These are phyloP conservation scores for Septoria petroselini DNA, from an alignment of 2,329 filamentous ascomycete species.

Conservation along the genomic window DNA sequence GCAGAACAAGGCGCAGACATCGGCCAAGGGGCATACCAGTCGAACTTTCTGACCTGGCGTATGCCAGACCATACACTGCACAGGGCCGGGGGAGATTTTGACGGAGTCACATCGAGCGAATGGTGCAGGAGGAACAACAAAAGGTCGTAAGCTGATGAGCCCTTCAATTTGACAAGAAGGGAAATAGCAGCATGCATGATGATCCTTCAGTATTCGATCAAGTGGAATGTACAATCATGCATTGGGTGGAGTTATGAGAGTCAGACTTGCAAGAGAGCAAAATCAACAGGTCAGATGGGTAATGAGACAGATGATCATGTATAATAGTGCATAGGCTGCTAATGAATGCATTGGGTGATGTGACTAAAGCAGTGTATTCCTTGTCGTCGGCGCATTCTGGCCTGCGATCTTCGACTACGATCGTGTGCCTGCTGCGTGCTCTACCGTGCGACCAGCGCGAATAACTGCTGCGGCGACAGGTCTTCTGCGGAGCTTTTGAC, in stretches of 20 bases:
- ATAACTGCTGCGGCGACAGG: no score
- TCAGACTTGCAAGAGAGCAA: no score
- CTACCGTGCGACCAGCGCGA: no score
- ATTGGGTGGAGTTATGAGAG: constrained; percentile 1
- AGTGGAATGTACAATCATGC: constrained; percentile 14
- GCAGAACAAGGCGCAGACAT: background rate
- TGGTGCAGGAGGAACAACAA: no score
- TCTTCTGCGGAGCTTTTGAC: no score
- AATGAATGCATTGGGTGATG: constrained; percentile 10
- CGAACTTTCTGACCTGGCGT: no score
- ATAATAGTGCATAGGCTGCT: constrained; percentile 22
- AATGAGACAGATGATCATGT: constrained; percentile 16
- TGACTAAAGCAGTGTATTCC: background rate
- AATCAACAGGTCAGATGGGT: background rate
- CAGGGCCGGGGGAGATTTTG: background rate
- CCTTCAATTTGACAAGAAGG: constrained; percentile 28
- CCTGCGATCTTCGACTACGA: no score
- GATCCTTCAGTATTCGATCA: background rate
- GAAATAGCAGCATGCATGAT: constrained; percentile 9
- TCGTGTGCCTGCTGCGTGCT: no score
- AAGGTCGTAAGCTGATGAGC: constrained; percentile 6
- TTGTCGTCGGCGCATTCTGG: no score
- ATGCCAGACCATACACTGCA: background rate
- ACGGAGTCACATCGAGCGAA: background rate
- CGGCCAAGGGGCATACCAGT: background rate